Evolutionary conservation across 139 green algal species (phyloP).

Genomic region (Tetraselmis chui): DNA sequence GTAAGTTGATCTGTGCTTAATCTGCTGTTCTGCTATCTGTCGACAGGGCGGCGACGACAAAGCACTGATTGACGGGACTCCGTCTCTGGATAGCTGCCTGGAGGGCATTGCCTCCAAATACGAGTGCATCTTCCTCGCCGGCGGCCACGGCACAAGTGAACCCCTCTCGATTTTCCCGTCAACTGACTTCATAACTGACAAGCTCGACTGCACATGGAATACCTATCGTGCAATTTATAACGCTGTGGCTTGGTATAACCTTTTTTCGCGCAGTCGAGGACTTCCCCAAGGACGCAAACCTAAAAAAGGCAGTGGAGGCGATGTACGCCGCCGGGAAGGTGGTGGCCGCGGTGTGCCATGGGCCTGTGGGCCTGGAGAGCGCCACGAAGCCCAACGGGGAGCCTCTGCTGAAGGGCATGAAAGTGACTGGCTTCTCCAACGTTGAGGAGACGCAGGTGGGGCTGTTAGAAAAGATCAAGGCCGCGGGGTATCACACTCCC

Average conservation of each 20-base stretch:
- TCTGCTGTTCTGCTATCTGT: background rate
- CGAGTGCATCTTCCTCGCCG: constrained; percentile 30
- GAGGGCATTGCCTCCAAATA: constrained; percentile 17
- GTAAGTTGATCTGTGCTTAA: background rate
- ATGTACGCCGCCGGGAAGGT: constrained; percentile 25
- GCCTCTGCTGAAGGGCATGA: constrained; percentile 23
- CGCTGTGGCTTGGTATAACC: too few species aligned
- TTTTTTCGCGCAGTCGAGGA: constrained; percentile 31
- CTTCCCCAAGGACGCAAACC: constrained; percentile 6
- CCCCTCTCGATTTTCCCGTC: too few species aligned
- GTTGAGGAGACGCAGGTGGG: constrained; percentile 24
- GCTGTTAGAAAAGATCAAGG: background rate
- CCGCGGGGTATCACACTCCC: background rate
- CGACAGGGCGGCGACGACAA: constrained; percentile 12
- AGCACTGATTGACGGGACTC: constrained; percentile 18
- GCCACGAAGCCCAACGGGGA: constrained; percentile 21
- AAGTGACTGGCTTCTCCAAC: constrained; percentile 35
- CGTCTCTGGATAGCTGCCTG: constrained; percentile 10
- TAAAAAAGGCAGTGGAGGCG: constrained; percentile 16
- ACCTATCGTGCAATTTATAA: too few species aligned
- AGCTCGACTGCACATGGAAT: too few species aligned
- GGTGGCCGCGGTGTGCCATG: constrained; percentile 34
- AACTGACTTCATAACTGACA: too few species aligned
- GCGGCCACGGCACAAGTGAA: constrained; percentile 29
- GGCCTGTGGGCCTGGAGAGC: constrained; percentile 28